phyloP scores from a whole-genome alignment of 805 yeast genomes.

The Candida oleophila region DNA sequence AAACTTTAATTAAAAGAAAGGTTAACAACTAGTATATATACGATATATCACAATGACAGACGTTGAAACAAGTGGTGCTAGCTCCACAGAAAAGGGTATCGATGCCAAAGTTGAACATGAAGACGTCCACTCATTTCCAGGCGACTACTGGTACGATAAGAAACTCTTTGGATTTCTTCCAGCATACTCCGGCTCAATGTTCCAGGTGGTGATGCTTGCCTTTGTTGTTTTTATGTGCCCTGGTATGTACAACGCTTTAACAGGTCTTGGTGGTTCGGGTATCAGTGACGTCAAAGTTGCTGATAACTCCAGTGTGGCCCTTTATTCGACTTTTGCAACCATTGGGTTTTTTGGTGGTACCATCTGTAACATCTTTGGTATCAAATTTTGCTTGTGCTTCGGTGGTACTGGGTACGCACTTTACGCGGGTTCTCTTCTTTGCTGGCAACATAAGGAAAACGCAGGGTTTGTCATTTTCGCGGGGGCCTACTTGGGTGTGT shows the following conservation, averaged over 20 bases:
- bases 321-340: constrained; percentile 55
- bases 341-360: constrained; percentile 59
- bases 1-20: no score
- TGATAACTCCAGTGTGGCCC: constrained; percentile 51
- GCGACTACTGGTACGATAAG: constrained; percentile 39
- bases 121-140: not conserved
- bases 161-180: constrained; percentile 24
- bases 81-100: constrained; percentile 4
- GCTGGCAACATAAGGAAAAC: constrained; percentile 46
- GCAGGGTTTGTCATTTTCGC: constrained; percentile 54
- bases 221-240: constrained; percentile 51
- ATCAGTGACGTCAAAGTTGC: constrained; percentile 36
- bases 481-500: constrained; percentile 56
- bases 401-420: constrained; percentile 58
- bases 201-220: constrained; percentile 46
- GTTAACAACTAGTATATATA: no score
- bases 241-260: constrained; percentile 51
- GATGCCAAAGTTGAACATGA: not conserved
- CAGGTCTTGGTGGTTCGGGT: constrained; percentile 52
- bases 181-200: constrained; percentile 36
- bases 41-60: not conserved
- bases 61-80: not conserved
- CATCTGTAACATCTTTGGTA: constrained; percentile 50
- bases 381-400: constrained; percentile 41
- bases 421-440: constrained; percentile 51